Conservation (phyloP, 192 early-diverging fungal species). For the Coemansia sp. region DNA sequence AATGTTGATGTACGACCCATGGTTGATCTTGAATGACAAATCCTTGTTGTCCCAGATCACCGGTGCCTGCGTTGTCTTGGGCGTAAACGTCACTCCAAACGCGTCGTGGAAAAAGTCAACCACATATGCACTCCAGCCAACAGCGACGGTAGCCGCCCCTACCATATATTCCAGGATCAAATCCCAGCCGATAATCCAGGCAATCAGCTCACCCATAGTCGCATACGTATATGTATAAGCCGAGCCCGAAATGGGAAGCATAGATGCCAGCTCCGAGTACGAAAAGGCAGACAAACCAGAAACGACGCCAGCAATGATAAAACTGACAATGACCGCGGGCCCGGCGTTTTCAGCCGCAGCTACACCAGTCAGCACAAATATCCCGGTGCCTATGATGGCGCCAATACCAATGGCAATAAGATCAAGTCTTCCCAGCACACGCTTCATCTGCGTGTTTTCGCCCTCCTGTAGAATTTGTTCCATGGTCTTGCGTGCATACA, state of each 20-base stretch:
- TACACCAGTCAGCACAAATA: constrained; percentile 72
- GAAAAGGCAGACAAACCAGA: constrained; percentile 75
- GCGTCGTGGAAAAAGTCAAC: constrained; percentile 66
- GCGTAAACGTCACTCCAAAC: constrained; percentile 55
- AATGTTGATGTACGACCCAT: constrained; percentile 66
- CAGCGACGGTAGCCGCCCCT: constrained; percentile 77
- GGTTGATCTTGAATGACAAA: constrained; percentile 33
- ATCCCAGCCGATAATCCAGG: constrained; percentile 93
- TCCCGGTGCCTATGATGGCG: constrained; percentile 79
- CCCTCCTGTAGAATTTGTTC: constrained; percentile 52
- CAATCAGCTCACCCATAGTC: constrained; percentile 82
- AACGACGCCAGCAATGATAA: constrained; percentile 74
- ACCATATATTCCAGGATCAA: constrained; percentile 86
- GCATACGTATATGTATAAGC: constrained; percentile 87
- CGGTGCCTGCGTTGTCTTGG: constrained; percentile 67
- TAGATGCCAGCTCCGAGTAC: constrained; percentile 84
- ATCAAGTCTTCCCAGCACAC: constrained; percentile 60
- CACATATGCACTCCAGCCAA: constrained; percentile 84
- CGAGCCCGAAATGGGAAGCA: constrained; percentile 84
- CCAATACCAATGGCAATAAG: constrained; percentile 69
- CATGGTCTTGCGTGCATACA: constrained; percentile 38
- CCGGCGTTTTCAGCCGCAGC: constrained; percentile 79
- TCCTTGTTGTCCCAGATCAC: constrained; percentile 63
- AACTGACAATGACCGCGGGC: constrained; percentile 80
- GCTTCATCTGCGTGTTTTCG: constrained; percentile 54